phyloP scores from a whole-genome alignment of 768 basidiomycete genomes.

The Auriscalpium microsporum region DNA sequence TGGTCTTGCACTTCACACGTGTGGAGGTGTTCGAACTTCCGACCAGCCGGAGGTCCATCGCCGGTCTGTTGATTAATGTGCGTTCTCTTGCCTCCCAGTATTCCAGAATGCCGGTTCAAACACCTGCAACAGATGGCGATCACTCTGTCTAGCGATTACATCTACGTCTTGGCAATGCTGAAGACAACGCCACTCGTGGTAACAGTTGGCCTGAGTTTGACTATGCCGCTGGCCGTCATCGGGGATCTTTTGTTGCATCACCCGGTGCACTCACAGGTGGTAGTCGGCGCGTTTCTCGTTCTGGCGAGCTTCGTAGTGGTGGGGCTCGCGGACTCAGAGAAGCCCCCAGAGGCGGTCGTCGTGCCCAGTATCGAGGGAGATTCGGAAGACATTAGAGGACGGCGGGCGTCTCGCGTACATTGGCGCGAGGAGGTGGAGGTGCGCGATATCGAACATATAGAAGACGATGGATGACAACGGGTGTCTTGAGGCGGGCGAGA shows the following conservation, averaged over 20 bases:
- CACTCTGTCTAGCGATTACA: slow-evolving; percentile 75
- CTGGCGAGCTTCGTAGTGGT: slow-evolving; percentile 69
- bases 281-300: slow-evolving; percentile 71
- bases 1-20: slow-evolving; percentile 66
- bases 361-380: not conserved
- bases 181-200: slow-evolving; percentile 94
- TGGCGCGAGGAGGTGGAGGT: not conserved
- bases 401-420: not conserved
- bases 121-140: slow-evolving; percentile 57
- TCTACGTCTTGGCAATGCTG: slow-evolving; percentile 87
- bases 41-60: slow-evolving; percentile 35
- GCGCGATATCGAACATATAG: not conserved
- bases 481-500: not conserved
- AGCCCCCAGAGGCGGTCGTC: slow-evolving; percentile 3
- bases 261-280: slow-evolving; percentile 47
- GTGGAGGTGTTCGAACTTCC: slow-evolving; percentile 74
- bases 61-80: slow-evolving; percentile 50
- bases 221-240: slow-evolving; percentile 84
- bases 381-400: not conserved
- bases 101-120: too few species aligned
- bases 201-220: slow-evolving; percentile 86
- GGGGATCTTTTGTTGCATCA: slow-evolving; percentile 67
- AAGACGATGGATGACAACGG: not conserved
- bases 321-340: slow-evolving; percentile 44
- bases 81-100: slow-evolving; percentile 8